Percentiles rank a stretch among this genome's conserved stretches.
These are phyloP conservation scores for Suillus lakei DNA, from an alignment of 768 basidiomycete genomes.

Conservation along the genomic window DNA sequence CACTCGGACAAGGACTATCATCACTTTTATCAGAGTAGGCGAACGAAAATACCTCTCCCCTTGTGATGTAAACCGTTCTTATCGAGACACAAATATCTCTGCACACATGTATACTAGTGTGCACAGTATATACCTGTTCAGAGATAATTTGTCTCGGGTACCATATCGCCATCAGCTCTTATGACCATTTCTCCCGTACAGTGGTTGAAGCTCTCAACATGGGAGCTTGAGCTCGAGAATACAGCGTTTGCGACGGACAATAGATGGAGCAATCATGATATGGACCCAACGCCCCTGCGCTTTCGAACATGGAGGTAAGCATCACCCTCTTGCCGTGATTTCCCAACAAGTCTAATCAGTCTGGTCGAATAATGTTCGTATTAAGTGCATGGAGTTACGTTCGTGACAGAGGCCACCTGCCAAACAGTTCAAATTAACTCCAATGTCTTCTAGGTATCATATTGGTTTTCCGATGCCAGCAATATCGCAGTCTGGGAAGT, in stretches of 20 bases:
- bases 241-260: slow-evolving; percentile 61
- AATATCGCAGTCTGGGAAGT: slow-evolving; percentile 52
- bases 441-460: slow-evolving; percentile 33
- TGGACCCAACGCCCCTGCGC: slow-evolving; percentile 71
- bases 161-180: background rate
- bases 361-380: background rate
- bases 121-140: background rate
- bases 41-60: background rate
- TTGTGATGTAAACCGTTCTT: background rate
- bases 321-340: background rate
- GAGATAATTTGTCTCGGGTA: background rate
- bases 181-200: slow-evolving; percentile 9
- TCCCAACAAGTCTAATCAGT: background rate
- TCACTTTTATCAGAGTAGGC: background rate
- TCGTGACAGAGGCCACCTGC: slow-evolving; percentile 53
- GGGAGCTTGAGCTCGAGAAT: slow-evolving; percentile 54
- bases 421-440: slow-evolving; percentile 30
- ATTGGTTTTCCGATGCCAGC: slow-evolving; percentile 33
- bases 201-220: slow-evolving; percentile 41
- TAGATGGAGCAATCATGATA: slow-evolving; percentile 74
- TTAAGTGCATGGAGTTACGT: slow-evolving; percentile 61
- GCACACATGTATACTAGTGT: background rate
- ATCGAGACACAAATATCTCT: slow-evolving; percentile 7
- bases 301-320: slow-evolving; percentile 62
- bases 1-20: background rate